Conservation (phyloP, 2,329 filamentous ascomycete species). For the Nemania diffusa region DNA sequence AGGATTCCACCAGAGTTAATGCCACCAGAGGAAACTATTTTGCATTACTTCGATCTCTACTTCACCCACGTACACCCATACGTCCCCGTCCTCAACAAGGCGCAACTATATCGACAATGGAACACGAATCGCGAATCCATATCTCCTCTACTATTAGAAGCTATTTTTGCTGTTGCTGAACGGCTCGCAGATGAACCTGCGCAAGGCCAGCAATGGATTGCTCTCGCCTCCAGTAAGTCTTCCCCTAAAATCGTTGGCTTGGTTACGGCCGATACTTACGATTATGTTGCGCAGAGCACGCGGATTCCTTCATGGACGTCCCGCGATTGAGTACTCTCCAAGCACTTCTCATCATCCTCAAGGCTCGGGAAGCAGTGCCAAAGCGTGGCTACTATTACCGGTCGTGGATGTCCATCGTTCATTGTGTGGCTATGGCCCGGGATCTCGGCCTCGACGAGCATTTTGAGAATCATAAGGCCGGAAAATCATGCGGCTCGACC, state of each 20-base stretch:
- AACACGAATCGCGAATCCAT: constrained; percentile 82
- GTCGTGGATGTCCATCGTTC: constrained; percentile 96
- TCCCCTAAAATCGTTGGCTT: not conserved
- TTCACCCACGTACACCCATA: constrained; percentile 93
- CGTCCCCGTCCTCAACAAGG: constrained; percentile 86
- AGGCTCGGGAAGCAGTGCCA: constrained; percentile 90
- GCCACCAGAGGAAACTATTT: constrained; percentile 83
- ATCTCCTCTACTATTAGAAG: constrained; percentile 88
- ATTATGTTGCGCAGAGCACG: constrained; percentile 70
- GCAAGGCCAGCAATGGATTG: constrained; percentile 91
- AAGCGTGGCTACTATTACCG: constrained; percentile 96
- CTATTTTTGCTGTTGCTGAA: constrained; percentile 89
- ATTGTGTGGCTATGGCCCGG: constrained; percentile 91
- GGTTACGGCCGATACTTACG: constrained; percentile 29
- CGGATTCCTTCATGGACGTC: constrained; percentile 92
- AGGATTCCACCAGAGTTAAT: constrained; percentile 93
- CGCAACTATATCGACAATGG: constrained; percentile 90
- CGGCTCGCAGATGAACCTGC: constrained; percentile 84
- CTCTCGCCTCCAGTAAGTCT: constrained; percentile 79
- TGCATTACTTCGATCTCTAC: constrained; percentile 89
- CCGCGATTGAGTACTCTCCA: constrained; percentile 92
- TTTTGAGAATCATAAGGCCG: constrained; percentile 78
- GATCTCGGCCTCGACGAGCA: constrained; percentile 92
- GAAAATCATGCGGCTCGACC: constrained; percentile 74
- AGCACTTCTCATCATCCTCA: constrained; percentile 85